Percentiles rank a stretch among this genome's conserved stretches.
These are phyloP conservation scores for Conidiobolus incongruus DNA, from an alignment of 371 early-diverging fungal genomes.

Conservation along the genomic window DNA sequence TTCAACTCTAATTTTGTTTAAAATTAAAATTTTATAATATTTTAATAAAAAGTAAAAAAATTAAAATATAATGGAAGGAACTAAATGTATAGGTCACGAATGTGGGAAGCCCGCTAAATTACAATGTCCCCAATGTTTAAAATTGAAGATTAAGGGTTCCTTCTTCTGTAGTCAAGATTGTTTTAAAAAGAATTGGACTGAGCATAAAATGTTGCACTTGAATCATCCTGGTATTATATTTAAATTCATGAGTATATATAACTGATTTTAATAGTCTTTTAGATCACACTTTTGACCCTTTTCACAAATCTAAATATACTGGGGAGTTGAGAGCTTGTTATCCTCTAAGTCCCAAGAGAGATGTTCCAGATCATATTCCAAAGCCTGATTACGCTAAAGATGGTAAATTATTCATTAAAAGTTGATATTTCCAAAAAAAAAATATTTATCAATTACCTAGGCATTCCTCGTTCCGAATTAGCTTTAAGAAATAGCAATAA, in stretches of 20 bases:
- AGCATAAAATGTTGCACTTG: conserved; percentile 28
- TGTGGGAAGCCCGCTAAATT: conserved; percentile 56
- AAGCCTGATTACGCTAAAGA: conserved; percentile 68
- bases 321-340: conserved; percentile 68
- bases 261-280: too few relatives aligned
- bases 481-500: conserved; percentile 24
- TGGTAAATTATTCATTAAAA: too few relatives aligned
- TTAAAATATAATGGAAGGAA: too few relatives aligned
- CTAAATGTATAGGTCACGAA: conserved; percentile 28
- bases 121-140: conserved; percentile 81
- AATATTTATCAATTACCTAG: too few relatives aligned
- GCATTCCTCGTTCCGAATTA: conserved; percentile 46
- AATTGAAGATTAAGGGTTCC: conserved; percentile 33
- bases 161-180: conserved; percentile 78
- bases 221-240: neutral
- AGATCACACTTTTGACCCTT: conserved; percentile 49
- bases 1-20: too few relatives aligned
- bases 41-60: too few relatives aligned
- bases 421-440: too few relatives aligned
- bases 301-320: conserved; percentile 49
- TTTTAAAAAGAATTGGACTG: conserved; percentile 65
- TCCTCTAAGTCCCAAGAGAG: conserved; percentile 53
- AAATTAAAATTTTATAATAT: too few relatives aligned
- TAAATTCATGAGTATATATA: too few relatives aligned
- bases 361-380: conserved; percentile 46